Conservation (phyloP, 129 eudicot genomes). For the Deinandra increscens region DNA sequence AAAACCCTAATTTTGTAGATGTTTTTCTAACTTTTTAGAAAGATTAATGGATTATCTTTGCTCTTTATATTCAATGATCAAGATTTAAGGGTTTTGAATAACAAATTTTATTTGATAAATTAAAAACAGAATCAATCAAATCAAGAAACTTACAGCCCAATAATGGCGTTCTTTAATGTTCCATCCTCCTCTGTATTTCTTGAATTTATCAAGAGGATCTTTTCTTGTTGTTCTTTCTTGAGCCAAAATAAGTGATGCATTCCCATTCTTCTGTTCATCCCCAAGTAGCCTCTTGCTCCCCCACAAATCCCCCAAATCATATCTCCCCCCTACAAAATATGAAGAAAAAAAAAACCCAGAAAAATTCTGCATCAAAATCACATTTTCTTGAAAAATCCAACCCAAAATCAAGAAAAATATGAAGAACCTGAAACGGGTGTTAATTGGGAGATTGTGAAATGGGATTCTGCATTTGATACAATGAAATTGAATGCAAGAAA, state of each 20-base stretch:
- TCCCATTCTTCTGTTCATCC: constrained; percentile 33
- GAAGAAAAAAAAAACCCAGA: neutral
- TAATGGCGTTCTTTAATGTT: constrained; percentile 80
- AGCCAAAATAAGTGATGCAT: constrained; percentile 70
- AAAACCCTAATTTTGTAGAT: constrained; percentile 6
- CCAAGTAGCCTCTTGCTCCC: constrained; percentile 46
- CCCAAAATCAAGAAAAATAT: neutral
- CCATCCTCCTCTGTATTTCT: constrained; percentile 70
- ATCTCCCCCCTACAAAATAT: constrained; percentile 37
- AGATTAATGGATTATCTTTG: too few relatives aligned
- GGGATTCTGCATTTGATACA: constrained; percentile 36
- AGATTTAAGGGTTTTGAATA: constrained; percentile 13
- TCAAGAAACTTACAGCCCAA: constrained; percentile 77
- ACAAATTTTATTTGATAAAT: too few relatives aligned
- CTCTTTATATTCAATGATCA: too few relatives aligned
- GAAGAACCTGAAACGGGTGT: constrained; percentile 35
- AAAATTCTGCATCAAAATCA: constrained; percentile 2
- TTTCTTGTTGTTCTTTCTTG: constrained; percentile 68
- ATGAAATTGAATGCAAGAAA: constrained; percentile 32
- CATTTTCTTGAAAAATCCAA: neutral
- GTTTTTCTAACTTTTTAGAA: neutral
- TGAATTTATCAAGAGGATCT: constrained; percentile 70
- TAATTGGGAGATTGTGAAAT: constrained; percentile 27
- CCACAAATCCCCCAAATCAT: constrained; percentile 30
- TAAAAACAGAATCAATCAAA: neutral